A percentile compares a stretch with the other conserved stretches of the same genome.
These are phyloP conservation scores for Chiua virens DNA, from an alignment of 768 basidiomycete genomes.

Conservation along the genomic window DNA sequence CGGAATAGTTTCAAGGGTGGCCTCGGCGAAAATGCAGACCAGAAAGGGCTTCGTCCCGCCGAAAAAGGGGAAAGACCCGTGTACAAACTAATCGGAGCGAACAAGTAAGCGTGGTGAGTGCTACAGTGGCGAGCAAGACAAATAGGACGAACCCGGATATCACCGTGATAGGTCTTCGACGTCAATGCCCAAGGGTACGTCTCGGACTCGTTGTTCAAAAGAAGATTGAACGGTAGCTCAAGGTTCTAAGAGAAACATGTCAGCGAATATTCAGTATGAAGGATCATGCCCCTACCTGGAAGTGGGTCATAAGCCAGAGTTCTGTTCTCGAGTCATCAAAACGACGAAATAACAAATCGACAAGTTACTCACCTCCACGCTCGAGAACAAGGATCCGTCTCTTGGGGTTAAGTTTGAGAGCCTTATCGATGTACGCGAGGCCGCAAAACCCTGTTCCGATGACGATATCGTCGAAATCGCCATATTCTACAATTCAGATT, in stretches of 20 bases:
- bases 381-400: constrained; percentile 18
- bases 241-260: background rate
- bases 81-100: constrained; percentile 3
- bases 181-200: constrained; percentile 7
- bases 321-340: background rate
- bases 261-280: background rate
- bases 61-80: constrained; percentile 16
- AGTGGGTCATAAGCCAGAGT: constrained; percentile 11
- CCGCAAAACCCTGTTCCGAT: constrained; percentile 13
- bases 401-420: constrained; percentile 13
- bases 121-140: background rate
- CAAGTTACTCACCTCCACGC: constrained; percentile 3
- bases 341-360: background rate
- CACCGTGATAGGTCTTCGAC: background rate
- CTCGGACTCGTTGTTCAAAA: constrained; percentile 1
- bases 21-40: constrained; percentile 18
- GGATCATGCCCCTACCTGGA: background rate
- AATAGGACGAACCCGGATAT: constrained; percentile 1
- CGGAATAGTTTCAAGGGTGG: constrained; percentile 11
- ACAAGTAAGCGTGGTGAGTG: background rate
- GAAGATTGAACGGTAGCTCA: constrained; percentile 5
- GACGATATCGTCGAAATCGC: constrained; percentile 10
- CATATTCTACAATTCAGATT: background rate
- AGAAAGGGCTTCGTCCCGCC: constrained; percentile 18
- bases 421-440: constrained; percentile 17